Conservation (phyloP, 2,329 filamentous ascomycete species). For the Calonectria multiphialidica region DNA sequence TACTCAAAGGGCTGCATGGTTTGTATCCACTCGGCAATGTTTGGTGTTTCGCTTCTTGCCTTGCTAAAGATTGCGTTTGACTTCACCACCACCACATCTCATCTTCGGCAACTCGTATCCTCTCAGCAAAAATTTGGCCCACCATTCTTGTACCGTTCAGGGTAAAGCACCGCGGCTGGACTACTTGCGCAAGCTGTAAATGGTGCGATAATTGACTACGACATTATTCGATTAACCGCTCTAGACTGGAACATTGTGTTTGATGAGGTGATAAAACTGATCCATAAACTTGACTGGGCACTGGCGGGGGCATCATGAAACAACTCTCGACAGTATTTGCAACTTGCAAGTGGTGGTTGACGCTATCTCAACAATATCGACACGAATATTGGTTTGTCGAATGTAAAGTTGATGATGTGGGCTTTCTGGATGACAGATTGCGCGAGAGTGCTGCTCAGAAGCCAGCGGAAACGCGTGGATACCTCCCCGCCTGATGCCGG, state of each 20-base stretch:
- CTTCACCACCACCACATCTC: too few relatives aligned
- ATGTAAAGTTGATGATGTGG: not conserved
- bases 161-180: conserved; percentile 51
- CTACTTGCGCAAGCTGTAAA: conserved; percentile 42
- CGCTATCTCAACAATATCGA: not conserved
- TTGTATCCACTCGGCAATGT: too few relatives aligned
- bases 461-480: not conserved
- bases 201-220: conserved; percentile 51
- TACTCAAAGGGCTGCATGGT: too few relatives aligned
- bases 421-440: not conserved
- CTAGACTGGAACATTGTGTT: not conserved
- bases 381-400: not conserved
- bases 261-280: not conserved
- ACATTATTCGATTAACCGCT: conserved; percentile 32
- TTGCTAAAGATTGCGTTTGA: too few relatives aligned
- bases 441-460: not conserved
- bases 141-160: conserved; percentile 37
- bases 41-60: too few relatives aligned
- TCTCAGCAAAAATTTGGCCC: too few relatives aligned
- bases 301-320: not conserved
- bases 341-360: not conserved
- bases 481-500: not conserved
- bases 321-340: not conserved
- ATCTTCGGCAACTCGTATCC: too few relatives aligned
- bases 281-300: not conserved